A percentile compares a stretch with the other conserved stretches of the same genome.
phyloP scores from a whole-genome alignment of 2,329 filamentous ascomycete species.

The Cladosporium sp. region DNA sequence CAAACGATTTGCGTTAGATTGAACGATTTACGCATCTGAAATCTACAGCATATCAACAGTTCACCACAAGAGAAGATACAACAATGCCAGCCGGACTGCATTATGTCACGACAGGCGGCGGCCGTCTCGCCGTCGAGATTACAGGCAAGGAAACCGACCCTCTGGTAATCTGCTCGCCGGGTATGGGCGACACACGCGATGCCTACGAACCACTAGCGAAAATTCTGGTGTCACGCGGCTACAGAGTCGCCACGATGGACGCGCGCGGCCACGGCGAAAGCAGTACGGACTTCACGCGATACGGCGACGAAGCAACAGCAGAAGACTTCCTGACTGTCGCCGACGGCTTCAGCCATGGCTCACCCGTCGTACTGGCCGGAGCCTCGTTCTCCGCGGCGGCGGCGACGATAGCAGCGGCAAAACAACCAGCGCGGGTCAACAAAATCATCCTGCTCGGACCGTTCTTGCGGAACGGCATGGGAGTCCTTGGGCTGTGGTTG shows the following conservation, averaged over 20 bases:
- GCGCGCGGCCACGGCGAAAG: slow-evolving; percentile 21
- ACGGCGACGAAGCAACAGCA: slow-evolving; percentile 19
- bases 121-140: slow-evolving; percentile 18
- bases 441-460: slow-evolving; percentile 18
- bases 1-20: no score
- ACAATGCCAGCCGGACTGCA: neutral
- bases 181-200: slow-evolving; percentile 21
- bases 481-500: slow-evolving; percentile 2
- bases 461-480: slow-evolving; percentile 19
- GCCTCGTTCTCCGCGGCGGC: slow-evolving; percentile 14
- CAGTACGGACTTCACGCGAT: slow-evolving; percentile 12
- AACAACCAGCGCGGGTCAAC: slow-evolving; percentile 3
- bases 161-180: slow-evolving; percentile 20
- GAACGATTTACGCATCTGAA: neutral
- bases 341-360: slow-evolving; percentile 16
- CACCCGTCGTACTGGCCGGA: slow-evolving; percentile 16
- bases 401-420: slow-evolving; percentile 19
- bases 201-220: slow-evolving; percentile 12
- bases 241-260: slow-evolving; percentile 19
- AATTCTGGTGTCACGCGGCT: slow-evolving; percentile 10
- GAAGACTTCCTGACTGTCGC: slow-evolving; percentile 19
- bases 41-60: neutral
- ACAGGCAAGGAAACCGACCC: slow-evolving; percentile 7
- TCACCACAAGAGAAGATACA: neutral
- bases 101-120: neutral